Evolutionary conservation across 2,329 filamentous ascomycete genomes (phyloP), one percentile per base, ranked within the genome.

Genomic region (Balansia obtecta): DNA sequence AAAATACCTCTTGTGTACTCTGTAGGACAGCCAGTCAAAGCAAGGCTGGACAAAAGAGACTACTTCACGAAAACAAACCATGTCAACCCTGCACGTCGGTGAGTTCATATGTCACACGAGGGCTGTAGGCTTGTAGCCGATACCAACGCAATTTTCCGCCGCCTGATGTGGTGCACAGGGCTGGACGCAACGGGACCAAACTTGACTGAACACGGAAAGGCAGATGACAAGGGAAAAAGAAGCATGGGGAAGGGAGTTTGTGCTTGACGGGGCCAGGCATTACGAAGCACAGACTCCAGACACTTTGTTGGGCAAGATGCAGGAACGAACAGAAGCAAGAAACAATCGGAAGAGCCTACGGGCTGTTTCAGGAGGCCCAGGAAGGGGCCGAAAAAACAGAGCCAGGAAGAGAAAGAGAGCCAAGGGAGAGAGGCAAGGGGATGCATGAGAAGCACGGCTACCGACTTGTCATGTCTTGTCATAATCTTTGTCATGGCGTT

Each of bases 71-170:
- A 18, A 40, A 16, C 27, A 15, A 27, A 45, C 43, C 33, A 53
- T 47, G 39, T 40, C 39, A 43, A 50, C 47, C 43, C 47, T 52
- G 48, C 44, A 45, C 34, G 48, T 41, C 44, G 51, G 45, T 45
- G 51, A 48, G 48, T 53, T 50, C 15, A 48, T n/a, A 37, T 8
- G 51, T 50, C 6, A 45, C 51, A 53, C 51, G 30, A 48, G 44
- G 38, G 43, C 18, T 38, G 45, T 38, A 40, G 20, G 48, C 38
- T 37, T 32, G 47, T 40, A 37, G 48, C 43, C 38, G 48, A 48
- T 33, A 44, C 18, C 42, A 37, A 47, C 45, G 48, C 48, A 50
- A 46, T 48, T 42, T 48, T 48, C 48, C 48, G 49, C 45, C 27
- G 48, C 12, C 45, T 30, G 32, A 33, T 49, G 22, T 40, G 41